phyloP scores from a whole-genome alignment of 1,284 basidiomycete genomes.

The Cryptococcus sp. region DNA sequence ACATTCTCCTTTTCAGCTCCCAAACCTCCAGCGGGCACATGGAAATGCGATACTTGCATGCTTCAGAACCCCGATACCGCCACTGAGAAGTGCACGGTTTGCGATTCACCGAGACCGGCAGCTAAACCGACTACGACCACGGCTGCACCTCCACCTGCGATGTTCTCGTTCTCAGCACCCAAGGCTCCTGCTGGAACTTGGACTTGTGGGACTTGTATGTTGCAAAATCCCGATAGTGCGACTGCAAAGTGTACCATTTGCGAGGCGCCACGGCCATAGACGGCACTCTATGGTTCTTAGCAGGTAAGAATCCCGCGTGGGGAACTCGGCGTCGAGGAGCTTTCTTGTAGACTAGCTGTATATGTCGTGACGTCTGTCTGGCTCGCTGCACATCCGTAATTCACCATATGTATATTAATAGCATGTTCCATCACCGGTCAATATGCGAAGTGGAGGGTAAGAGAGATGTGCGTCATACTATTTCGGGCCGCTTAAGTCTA shows the following conservation, averaged over 20 bases:
- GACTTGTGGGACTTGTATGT: constrained; percentile 52
- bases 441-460: too few species aligned
- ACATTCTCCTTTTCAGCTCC: background rate
- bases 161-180: background rate
- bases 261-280: constrained; percentile 41
- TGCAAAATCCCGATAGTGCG: constrained; percentile 51
- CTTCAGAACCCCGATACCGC: constrained; percentile 51
- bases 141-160: background rate
- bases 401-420: too few species aligned
- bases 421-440: too few species aligned
- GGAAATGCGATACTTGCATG: constrained; percentile 54
- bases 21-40: constrained; percentile 30
- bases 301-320: too few species aligned
- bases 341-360: too few species aligned
- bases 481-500: too few species aligned
- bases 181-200: constrained; percentile 41
- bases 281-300: too few species aligned
- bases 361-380: too few species aligned
- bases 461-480: too few species aligned
- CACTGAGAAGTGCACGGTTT: constrained; percentile 54
- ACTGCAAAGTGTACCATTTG: constrained; percentile 55
- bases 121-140: background rate
- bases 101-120: constrained; percentile 47
- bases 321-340: too few species aligned
- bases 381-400: too few species aligned